Percentiles rank a stretch among this genome's conserved stretches.
These are phyloP conservation scores for Kappamyces sp. DNA, from an alignment of 192 early-diverging fungal species.

Conservation along the genomic window DNA sequence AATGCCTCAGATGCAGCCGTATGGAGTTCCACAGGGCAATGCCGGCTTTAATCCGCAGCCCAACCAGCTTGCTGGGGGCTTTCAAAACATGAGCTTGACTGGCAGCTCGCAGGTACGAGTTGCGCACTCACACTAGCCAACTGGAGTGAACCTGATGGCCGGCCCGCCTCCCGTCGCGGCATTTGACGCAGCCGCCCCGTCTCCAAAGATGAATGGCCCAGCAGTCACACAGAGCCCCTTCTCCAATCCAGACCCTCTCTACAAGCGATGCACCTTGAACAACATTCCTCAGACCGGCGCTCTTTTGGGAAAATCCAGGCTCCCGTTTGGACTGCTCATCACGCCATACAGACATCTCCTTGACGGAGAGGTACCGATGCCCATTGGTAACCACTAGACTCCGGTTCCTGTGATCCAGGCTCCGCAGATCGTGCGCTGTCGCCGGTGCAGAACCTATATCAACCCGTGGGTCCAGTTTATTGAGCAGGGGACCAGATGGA, in stretches of 20 bases:
- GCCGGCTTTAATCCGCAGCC: background rate
- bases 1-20: too few species aligned
- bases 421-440: slow-evolving; percentile 84
- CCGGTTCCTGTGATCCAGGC: slow-evolving; percentile 82
- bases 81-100: background rate
- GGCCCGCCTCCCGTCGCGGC: slow-evolving; percentile 18
- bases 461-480: slow-evolving; percentile 95
- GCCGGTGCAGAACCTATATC: slow-evolving; percentile 92
- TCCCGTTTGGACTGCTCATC: slow-evolving; percentile 84
- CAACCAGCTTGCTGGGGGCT: background rate
- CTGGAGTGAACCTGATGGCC: slow-evolving; percentile 25
- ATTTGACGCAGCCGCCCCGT: slow-evolving; percentile 13
- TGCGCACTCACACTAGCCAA: background rate
- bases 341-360: slow-evolving; percentile 78
- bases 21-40: slow-evolving; percentile 2
- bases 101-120: background rate
- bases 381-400: slow-evolving; percentile 38
- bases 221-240: slow-evolving; percentile 39
- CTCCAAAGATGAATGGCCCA: background rate
- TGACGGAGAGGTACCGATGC: slow-evolving; percentile 58
- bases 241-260: slow-evolving; percentile 66
- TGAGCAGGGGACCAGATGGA: slow-evolving; percentile 93
- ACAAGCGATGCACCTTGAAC: slow-evolving; percentile 87
- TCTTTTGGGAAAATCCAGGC: slow-evolving; percentile 77
- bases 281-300: slow-evolving; percentile 76